These are phyloP conservation scores for Rhizopus sp. DNA, from an alignment of 371 early-diverging fungal genomes.

Conservation along the genomic window DNA sequence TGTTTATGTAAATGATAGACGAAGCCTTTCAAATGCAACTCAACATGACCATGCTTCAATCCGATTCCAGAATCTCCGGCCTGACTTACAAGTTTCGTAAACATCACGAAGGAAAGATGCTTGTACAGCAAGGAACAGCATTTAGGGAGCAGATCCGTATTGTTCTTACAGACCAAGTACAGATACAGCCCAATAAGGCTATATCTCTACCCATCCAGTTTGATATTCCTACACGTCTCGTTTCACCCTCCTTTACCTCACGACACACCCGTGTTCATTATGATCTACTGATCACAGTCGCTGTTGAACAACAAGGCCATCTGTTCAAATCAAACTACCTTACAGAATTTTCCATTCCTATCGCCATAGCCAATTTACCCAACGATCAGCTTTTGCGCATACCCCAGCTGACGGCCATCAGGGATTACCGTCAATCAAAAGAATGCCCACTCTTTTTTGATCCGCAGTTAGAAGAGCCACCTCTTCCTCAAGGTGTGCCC, in stretches of 20 bases:
- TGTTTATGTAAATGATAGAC: constrained; percentile 16
- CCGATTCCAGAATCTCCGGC: constrained; percentile 30
- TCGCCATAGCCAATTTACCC: constrained; percentile 41
- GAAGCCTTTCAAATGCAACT: constrained; percentile 39
- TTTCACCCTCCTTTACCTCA: constrained; percentile 45
- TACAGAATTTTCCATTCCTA: constrained; percentile 35
- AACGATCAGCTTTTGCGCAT: constrained; percentile 35
- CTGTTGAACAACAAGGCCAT: constrained; percentile 30
- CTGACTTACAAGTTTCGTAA: constrained; percentile 37
- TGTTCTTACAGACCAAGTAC: constrained; percentile 19
- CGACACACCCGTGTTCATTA: constrained; percentile 48
- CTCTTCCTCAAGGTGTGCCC: constrained; percentile 22
- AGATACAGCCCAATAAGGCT: constrained; percentile 5
- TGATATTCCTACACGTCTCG: constrained; percentile 44
- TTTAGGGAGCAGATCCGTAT: constrained; percentile 34
- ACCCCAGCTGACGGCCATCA: constrained; percentile 32
- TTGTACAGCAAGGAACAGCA: constrained; percentile 41
- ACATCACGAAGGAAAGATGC: constrained; percentile 45
- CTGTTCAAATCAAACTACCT: constrained; percentile 33
- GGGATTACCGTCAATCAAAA: constrained; percentile 20
- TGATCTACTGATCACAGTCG: constrained; percentile 34
- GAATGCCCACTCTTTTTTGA: constrained; percentile 41
- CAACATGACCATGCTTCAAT: constrained; percentile 29
- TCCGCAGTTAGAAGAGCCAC: constrained; percentile 33
- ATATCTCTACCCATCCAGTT: constrained; percentile 30